Conservation (phyloP, 1,284 basidiomycete species). For the Cerrena zonata region DNA sequence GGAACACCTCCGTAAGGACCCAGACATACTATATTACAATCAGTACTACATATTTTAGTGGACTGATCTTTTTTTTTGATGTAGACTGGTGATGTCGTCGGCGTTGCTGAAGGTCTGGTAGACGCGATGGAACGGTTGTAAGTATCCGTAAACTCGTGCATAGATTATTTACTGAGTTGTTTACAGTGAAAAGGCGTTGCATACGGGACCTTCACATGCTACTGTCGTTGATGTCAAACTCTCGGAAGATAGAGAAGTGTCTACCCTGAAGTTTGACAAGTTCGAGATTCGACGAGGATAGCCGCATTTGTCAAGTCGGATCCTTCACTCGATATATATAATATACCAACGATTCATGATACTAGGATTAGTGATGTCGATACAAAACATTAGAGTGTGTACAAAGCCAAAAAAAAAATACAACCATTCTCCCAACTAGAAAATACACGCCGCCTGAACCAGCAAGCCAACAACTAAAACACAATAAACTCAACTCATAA, state of each 20-base stretch:
- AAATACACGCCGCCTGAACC: background rate
- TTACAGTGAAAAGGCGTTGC: constrained; percentile 20
- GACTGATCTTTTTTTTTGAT: background rate
- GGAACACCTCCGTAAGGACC: constrained; percentile 22
- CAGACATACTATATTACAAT: background rate
- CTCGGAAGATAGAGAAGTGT: constrained; percentile 17
- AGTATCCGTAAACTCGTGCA: constrained; percentile 2
- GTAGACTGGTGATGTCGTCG: constrained; percentile 24
- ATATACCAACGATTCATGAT: no score
- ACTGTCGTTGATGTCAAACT: constrained; percentile 19
- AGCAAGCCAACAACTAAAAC: background rate
- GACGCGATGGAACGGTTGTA: constrained; percentile 21
- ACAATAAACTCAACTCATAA: constrained; percentile 18
- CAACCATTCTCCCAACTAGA: background rate
- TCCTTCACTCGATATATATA: no score
- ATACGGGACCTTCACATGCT: constrained; percentile 20
- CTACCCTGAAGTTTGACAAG: constrained; percentile 17
- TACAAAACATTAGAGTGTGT: no score
- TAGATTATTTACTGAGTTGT: background rate
- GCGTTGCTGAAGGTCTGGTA: constrained; percentile 23
- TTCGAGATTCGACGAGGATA: constrained; percentile 16
- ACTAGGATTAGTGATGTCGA: no score
- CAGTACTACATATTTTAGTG: background rate
- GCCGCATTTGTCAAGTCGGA: no score
- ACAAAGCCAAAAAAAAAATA: no score